A percentile compares a stretch with the other conserved stretches of the same genome.
These are phyloP conservation scores for California macrophylla DNA, from an alignment of 441 rosid species.

Conservation along the genomic window DNA sequence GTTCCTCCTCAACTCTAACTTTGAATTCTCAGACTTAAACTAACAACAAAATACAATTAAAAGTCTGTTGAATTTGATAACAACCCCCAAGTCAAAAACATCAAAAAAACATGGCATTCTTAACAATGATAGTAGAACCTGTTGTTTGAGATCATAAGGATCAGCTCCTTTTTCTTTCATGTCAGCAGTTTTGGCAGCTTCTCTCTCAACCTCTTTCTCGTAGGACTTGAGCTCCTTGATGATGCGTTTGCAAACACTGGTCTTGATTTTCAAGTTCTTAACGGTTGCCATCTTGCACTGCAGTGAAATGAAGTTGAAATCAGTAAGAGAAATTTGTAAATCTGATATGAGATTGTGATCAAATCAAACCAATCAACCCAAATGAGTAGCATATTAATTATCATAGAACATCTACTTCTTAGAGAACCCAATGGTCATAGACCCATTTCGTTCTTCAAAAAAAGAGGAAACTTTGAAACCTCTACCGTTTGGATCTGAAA, in stretches of 20 bases:
- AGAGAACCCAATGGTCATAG: too few species aligned
- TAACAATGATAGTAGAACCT: constrained; percentile 29
- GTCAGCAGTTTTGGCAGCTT: constrained; percentile 70
- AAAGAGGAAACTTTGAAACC: too few species aligned
- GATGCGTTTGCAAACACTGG: constrained; percentile 63
- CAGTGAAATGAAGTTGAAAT: too few species aligned
- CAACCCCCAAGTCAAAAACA: background rate
- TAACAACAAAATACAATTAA: background rate
- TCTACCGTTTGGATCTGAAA: too few species aligned
- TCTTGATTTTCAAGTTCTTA: constrained; percentile 69
- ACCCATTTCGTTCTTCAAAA: too few species aligned
- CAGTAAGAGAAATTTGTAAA: too few species aligned
- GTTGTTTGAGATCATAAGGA: constrained; percentile 87
- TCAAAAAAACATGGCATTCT: too few species aligned
- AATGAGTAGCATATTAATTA: too few species aligned
- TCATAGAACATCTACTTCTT: too few species aligned
- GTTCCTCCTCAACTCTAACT: background rate
- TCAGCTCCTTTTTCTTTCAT: constrained; percentile 90
- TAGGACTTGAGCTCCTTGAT: constrained; percentile 76
- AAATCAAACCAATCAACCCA: too few species aligned
- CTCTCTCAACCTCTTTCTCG: constrained; percentile 85
- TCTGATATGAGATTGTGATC: too few species aligned
- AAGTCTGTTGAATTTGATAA: background rate
- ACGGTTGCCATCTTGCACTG: constrained; percentile 33
- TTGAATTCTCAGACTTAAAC: background rate